Evolutionary conservation across 2,329 filamentous ascomycete species (phyloP).

Genomic region (Pseudogymnoascus sp.): DNA sequence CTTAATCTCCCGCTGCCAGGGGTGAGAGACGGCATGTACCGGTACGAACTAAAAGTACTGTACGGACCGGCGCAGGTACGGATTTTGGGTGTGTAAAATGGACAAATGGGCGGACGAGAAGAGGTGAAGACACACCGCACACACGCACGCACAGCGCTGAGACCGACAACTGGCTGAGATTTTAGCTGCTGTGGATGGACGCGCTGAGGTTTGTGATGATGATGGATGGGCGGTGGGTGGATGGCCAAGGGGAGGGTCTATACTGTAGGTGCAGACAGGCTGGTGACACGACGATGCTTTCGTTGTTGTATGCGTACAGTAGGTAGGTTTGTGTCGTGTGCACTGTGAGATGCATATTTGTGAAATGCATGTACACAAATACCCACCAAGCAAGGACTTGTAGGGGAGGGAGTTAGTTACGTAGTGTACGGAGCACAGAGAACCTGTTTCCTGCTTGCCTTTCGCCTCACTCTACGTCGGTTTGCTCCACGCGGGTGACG

Average conservation of each 20-base stretch:
- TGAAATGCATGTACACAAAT: background rate
- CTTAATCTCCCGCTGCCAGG: slow-evolving; percentile 1
- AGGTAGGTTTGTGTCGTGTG: background rate
- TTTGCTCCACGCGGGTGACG: background rate
- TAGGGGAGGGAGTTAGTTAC: background rate
- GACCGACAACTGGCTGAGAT: background rate
- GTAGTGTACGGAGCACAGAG: background rate
- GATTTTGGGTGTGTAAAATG: background rate
- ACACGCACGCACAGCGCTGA: background rate
- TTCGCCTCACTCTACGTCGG: background rate
- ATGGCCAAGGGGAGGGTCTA: too few relatives aligned
- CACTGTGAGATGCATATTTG: background rate
- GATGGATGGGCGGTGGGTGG: background rate
- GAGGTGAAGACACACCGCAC: background rate
- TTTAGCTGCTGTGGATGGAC: background rate
- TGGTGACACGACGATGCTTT: background rate
- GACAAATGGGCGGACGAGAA: background rate
- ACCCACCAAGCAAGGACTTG: background rate
- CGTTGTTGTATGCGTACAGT: background rate
- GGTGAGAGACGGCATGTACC: background rate
- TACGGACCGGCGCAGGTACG: background rate
- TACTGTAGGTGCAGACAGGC: too few relatives aligned
- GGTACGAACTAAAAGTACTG: background rate
- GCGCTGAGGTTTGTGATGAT: background rate
- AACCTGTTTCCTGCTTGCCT: background rate